phyloP scores from a whole-genome alignment of 345 rosid species.

The Linum trigynum region DNA sequence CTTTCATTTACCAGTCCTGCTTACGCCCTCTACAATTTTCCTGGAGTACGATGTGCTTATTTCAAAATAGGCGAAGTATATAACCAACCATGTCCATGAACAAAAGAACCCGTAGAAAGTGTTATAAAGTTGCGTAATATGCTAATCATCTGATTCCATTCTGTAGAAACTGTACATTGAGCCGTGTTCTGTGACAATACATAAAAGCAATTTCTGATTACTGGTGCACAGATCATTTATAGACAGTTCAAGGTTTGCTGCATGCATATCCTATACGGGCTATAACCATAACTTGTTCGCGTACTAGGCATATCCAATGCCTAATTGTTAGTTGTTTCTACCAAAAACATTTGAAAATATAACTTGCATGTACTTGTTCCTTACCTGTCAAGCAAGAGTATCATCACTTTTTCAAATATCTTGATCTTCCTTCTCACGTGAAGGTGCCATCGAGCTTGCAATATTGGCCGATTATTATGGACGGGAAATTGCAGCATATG shows the following conservation, averaged over 20 bases:
- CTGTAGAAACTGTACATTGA: background rate
- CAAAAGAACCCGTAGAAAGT: background rate
- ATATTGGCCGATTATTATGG: slow-evolving; percentile 76
- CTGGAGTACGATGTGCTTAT: background rate
- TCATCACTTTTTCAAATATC: slow-evolving; percentile 5
- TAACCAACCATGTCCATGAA: background rate
- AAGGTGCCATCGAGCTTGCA: slow-evolving; percentile 96
- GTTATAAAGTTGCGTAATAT: background rate
- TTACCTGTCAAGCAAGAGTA: too few relatives aligned
- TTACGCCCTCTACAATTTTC: background rate
- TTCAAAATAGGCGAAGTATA: background rate
- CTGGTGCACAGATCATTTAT: background rate
- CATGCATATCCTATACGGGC: too few relatives aligned
- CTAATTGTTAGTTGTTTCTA: too few relatives aligned
- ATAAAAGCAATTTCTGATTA: background rate
- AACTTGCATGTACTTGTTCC: too few relatives aligned
- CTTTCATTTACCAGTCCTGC: background rate
- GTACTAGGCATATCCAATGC: too few relatives aligned
- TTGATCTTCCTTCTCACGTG: slow-evolving; percentile 5
- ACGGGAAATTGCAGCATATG: slow-evolving; percentile 87
- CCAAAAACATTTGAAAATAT: too few relatives aligned
- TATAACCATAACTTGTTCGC: too few relatives aligned
- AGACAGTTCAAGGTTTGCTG: too few relatives aligned
- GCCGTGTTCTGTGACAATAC: background rate
- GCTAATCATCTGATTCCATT: background rate